Evolutionary conservation across 2,329 filamentous ascomycete species (phyloP).

Genomic region (Hypomyces perniciosus): DNA sequence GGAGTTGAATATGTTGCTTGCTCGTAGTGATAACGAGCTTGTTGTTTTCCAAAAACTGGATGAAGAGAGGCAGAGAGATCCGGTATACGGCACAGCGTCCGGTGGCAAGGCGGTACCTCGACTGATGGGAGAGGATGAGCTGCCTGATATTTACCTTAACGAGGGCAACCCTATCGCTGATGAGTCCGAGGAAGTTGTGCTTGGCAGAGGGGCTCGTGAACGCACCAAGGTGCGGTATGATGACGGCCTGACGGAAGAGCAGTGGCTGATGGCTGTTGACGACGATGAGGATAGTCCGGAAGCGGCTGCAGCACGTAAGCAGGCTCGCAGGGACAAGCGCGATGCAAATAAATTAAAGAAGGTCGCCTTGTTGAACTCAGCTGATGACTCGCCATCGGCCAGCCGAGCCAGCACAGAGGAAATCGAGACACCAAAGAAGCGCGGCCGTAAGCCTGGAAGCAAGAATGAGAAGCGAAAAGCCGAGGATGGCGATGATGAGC

Average conservation of each 20-base stretch:
- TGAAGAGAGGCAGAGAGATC: slow-evolving; percentile 59
- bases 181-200: slow-evolving; percentile 66
- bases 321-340: slow-evolving; percentile 75
- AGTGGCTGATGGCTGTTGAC: slow-evolving; percentile 97
- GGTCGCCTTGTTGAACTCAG: slow-evolving; percentile 24
- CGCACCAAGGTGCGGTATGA: slow-evolving; percentile 93
- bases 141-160: slow-evolving; percentile 89
- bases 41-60: slow-evolving; percentile 76
- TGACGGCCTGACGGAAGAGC: slow-evolving; percentile 95
- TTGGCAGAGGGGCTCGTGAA: slow-evolving; percentile 89
- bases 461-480: slow-evolving; percentile 86
- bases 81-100: slow-evolving; percentile 62
- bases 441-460: slow-evolving; percentile 70
- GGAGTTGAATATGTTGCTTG: slow-evolving; percentile 90
- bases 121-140: slow-evolving; percentile 78
- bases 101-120: slow-evolving; percentile 63
- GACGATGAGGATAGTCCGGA: slow-evolving; percentile 94
- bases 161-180: slow-evolving; percentile 78
- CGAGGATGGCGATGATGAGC: slow-evolving; percentile 68
- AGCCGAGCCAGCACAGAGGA: slow-evolving; percentile 82
- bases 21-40: slow-evolving; percentile 78
- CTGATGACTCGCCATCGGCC: slow-evolving; percentile 68
- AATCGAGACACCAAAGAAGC: slow-evolving; percentile 69
- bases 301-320: slow-evolving; percentile 84
- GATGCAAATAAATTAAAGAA: slow-evolving; percentile 69